Percentiles rank a stretch among this genome's conserved stretches.
Evolutionary conservation across 2,329 filamentous ascomycete species (phyloP).

Genomic region (Ascochyta rabiei): DNA sequence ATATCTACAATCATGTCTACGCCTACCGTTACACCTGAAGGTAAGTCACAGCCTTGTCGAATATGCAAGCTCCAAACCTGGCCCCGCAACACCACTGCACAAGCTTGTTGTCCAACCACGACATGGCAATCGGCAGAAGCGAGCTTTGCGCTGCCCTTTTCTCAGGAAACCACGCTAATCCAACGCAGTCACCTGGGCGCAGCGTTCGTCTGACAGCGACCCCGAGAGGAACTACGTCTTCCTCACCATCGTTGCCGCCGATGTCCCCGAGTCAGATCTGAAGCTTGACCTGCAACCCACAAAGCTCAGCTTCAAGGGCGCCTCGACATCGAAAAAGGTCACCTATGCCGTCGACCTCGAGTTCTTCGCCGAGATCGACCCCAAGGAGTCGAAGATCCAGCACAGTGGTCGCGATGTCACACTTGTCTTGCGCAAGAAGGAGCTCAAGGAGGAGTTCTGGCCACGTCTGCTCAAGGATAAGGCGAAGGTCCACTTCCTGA

Average conservation of each 20-base stretch:
- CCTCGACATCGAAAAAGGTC: conserved; percentile 82
- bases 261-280: conserved; percentile 76
- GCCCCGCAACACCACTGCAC: background rate
- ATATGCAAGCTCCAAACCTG: conserved; percentile 3
- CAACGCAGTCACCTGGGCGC: conserved; percentile 87
- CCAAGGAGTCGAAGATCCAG: conserved; percentile 80
- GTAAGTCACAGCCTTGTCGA: conserved; percentile 43
- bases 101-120: conserved; percentile 6
- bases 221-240: conserved; percentile 92
- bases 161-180: conserved; percentile 26
- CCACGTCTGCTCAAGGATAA: conserved; percentile 88
- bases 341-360: conserved; percentile 86
- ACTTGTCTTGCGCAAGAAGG: conserved; percentile 95
- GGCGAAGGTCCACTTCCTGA: conserved; percentile 92
- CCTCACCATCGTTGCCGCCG: conserved; percentile 86
- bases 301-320: conserved; percentile 79
- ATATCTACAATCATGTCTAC: conserved; percentile 30
- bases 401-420: conserved; percentile 89
- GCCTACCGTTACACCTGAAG: conserved; percentile 47
- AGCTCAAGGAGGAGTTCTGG: conserved; percentile 93
- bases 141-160: background rate
- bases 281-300: conserved; percentile 84
- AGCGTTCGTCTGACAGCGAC: conserved; percentile 85
- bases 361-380: conserved; percentile 90
- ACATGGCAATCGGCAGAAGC: background rate